These are phyloP conservation scores for Salix koriyanagi DNA, from an alignment of 345 rosid genomes.

Conservation along the genomic window DNA sequence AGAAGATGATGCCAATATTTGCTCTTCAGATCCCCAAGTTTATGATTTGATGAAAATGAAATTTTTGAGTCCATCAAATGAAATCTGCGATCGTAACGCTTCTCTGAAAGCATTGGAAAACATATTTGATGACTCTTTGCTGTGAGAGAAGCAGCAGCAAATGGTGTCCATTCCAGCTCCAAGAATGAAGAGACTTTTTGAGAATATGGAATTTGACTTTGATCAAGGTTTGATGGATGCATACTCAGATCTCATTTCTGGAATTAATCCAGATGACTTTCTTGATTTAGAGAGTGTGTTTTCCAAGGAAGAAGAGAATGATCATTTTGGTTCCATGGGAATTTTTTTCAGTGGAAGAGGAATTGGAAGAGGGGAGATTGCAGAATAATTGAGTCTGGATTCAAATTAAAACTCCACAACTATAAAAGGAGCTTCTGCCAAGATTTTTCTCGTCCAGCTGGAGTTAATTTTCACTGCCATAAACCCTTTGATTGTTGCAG, in stretches of 20 bases:
- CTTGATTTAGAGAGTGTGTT: constrained; percentile 58
- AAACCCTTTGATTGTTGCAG: not conserved
- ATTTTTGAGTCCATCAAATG: constrained; percentile 22
- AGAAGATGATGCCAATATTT: constrained; percentile 35
- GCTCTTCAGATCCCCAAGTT: constrained; percentile 39
- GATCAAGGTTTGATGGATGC: constrained; percentile 66
- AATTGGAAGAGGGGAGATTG: constrained; percentile 83
- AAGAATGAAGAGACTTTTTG: constrained; percentile 12
- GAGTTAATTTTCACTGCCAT: not conserved
- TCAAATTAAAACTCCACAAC: not conserved
- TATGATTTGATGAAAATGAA: constrained; percentile 37
- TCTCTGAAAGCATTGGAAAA: constrained; percentile 16
- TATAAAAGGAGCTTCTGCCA: not conserved
- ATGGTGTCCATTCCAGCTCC: constrained; percentile 6
- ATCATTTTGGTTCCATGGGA: constrained; percentile 18
- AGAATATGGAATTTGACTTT: constrained; percentile 49
- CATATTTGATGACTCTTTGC: constrained; percentile 14
- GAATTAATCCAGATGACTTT: constrained; percentile 64
- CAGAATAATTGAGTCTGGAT: constrained; percentile 25
- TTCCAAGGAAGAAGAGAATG: constrained; percentile 32
- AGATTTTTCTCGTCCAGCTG: not conserved
- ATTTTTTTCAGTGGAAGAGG: constrained; percentile 30
- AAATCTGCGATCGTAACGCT: constrained; percentile 4
- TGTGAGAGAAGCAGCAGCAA: constrained; percentile 9
- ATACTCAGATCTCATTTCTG: constrained; percentile 58